A percentile compares a stretch with the other conserved stretches of the same genome.
Conservation (phyloP, 352 stramenopile species). For the Achlya hypogyna region DNA sequence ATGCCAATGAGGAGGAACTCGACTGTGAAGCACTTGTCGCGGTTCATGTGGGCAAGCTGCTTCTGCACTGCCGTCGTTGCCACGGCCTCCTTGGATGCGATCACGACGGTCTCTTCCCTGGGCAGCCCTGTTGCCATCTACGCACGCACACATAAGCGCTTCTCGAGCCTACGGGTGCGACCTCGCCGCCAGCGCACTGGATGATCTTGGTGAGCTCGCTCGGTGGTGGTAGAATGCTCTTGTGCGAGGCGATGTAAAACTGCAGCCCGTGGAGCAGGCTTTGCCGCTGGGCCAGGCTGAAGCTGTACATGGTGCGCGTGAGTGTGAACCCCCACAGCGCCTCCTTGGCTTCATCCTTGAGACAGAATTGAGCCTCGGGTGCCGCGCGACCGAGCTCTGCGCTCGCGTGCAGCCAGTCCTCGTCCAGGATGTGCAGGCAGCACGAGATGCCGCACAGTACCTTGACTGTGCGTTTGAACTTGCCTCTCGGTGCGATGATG, state of each 20-base stretch:
- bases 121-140: neutral
- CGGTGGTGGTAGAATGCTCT: conserved; percentile 38
- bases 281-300: conserved; percentile 26
- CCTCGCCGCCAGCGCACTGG: conserved; percentile 36
- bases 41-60: neutral
- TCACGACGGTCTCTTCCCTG: neutral
- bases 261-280: conserved; percentile 25
- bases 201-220: conserved; percentile 47
- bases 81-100: conserved; percentile 13
- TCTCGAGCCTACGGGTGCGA: neutral
- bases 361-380: conserved; percentile 35
- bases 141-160: neutral
- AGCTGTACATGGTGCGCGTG: conserved; percentile 36
- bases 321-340: conserved; percentile 39
- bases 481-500: conserved; percentile 32
- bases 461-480: conserved; percentile 52
- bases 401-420: conserved; percentile 37
- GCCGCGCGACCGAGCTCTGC: conserved; percentile 25
- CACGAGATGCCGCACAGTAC: conserved; percentile 48
- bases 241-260: conserved; percentile 49
- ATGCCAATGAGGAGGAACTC: conserved; percentile 17
- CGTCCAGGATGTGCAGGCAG: conserved; percentile 39
- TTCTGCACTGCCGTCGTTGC: conserved; percentile 3
- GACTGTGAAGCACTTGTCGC: conserved; percentile 3
- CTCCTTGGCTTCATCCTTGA: conserved; percentile 35